Evolutionary conservation across 441 rosid genomes (phyloP).

Genomic region (Iberis amara): DNA sequence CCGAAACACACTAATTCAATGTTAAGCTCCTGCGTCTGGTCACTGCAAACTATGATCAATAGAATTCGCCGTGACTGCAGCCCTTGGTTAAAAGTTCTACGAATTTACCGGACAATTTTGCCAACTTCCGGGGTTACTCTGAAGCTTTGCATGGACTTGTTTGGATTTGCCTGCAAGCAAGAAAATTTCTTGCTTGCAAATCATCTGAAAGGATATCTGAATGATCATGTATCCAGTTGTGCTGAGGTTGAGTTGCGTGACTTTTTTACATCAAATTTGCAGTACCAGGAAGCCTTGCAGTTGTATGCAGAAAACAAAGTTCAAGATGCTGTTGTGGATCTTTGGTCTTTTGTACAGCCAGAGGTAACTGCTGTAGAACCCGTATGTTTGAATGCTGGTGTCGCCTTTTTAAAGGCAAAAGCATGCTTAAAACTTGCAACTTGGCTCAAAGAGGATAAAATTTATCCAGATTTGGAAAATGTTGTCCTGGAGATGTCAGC

Average conservation of each 20-base stretch:
- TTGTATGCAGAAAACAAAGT: constrained; percentile 68
- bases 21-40: constrained; percentile 58
- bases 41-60: constrained; percentile 53
- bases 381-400: constrained; percentile 44
- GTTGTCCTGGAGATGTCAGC: constrained; percentile 46
- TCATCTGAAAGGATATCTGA: constrained; percentile 52
- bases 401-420: constrained; percentile 72
- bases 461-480: constrained; percentile 45
- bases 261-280: constrained; percentile 54
- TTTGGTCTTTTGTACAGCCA: constrained; percentile 81
- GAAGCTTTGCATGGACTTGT: constrained; percentile 75
- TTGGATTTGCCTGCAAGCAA: constrained; percentile 83
- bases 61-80: constrained; percentile 69
- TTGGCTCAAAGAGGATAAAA: constrained; percentile 68
- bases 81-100: constrained; percentile 84
- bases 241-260: constrained; percentile 46
- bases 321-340: constrained; percentile 71
- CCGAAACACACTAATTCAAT: constrained; percentile 41
- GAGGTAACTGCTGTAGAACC: constrained; percentile 53
- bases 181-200: constrained; percentile 70
- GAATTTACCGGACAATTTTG: constrained; percentile 59
- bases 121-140: constrained; percentile 69
- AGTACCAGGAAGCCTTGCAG: constrained; percentile 69
- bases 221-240: constrained; percentile 50
- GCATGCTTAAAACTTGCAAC: constrained; percentile 88